phyloP scores from a whole-genome alignment of 139 green algal species.

The Pleodorina starrii region DNA sequence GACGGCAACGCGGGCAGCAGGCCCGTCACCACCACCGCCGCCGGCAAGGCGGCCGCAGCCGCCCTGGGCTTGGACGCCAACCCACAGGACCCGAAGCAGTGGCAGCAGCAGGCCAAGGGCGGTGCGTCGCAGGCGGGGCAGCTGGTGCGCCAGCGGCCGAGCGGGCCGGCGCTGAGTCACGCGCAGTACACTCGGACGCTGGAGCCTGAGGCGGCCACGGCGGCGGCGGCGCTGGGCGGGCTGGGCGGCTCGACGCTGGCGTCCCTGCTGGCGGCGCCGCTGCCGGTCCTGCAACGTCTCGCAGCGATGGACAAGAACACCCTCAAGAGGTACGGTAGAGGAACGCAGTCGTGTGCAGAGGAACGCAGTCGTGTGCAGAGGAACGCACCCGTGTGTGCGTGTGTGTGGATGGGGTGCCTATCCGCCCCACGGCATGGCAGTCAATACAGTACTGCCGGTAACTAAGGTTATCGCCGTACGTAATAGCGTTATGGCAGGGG shows the following conservation, averaged over 20 bases:
- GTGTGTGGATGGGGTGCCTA: no score
- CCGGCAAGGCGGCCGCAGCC: background rate
- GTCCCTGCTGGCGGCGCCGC: conserved; percentile 21
- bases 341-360: no score
- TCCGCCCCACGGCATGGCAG: no score
- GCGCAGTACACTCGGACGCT: background rate
- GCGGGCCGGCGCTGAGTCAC: background rate
- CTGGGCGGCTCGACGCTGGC: background rate
- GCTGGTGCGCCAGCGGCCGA: background rate
- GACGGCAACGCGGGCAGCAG: background rate
- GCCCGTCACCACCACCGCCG: background rate
- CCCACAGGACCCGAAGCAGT: no score
- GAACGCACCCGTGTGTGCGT: no score
- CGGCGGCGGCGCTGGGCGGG: background rate
- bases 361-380: no score
- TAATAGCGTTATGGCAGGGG: no score
- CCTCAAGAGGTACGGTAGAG: background rate
- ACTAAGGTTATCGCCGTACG: no score
- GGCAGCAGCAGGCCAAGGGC: no score
- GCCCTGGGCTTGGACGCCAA: no score
- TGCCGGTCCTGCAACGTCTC: background rate
- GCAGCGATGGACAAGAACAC: background rate
- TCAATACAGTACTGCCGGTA: no score
- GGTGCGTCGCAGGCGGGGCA: no score
- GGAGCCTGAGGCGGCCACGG: background rate